phyloP scores from a whole-genome alignment of 2,329 filamentous ascomycete genomes.

The Cladophialophora chaetospira region DNA sequence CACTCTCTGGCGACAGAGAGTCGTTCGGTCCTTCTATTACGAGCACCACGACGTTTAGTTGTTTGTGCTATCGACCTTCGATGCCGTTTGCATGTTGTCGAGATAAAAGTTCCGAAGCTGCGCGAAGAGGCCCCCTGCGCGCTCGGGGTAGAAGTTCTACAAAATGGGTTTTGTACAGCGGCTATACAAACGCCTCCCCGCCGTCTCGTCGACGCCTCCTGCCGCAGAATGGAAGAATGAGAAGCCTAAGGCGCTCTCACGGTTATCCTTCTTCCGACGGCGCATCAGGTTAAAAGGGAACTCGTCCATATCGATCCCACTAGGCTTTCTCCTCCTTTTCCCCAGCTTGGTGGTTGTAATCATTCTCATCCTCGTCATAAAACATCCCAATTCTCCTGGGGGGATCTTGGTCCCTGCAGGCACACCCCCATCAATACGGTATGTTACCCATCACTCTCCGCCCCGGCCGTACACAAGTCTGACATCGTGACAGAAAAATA shows the following conservation, averaged over 20 bases:
- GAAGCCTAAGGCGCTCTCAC: constrained; percentile 47
- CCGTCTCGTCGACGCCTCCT: constrained; percentile 46
- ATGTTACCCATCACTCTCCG: constrained; percentile 40
- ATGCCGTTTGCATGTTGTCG: constrained; percentile 21
- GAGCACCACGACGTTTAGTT: not conserved
- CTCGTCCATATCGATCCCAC: constrained; percentile 86
- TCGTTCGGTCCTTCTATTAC: not conserved
- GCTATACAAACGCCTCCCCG: constrained; percentile 55
- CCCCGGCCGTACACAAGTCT: constrained; percentile 16
- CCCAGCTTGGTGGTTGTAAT: constrained; percentile 87
- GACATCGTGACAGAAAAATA: constrained; percentile 69
- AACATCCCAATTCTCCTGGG: constrained; percentile 80
- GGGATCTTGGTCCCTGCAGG: constrained; percentile 85
- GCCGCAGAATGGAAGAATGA: constrained; percentile 50
- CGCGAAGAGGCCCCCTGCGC: constrained; percentile 18
- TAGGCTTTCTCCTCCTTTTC: constrained; percentile 90
- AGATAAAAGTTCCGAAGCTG: constrained; percentile 19
- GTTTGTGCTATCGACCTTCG: constrained; percentile 3
- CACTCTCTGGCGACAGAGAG: not conserved
- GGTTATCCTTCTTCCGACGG: constrained; percentile 78
- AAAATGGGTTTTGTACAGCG: constrained; percentile 57
- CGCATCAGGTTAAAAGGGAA: constrained; percentile 88
- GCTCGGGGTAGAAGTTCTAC: constrained; percentile 11
- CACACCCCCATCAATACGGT: constrained; percentile 87
- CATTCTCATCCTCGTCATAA: constrained; percentile 85